Evolutionary conservation across 2,329 filamentous ascomycete species (phyloP).

Genomic region (Drechslerella stenobrocha): DNA sequence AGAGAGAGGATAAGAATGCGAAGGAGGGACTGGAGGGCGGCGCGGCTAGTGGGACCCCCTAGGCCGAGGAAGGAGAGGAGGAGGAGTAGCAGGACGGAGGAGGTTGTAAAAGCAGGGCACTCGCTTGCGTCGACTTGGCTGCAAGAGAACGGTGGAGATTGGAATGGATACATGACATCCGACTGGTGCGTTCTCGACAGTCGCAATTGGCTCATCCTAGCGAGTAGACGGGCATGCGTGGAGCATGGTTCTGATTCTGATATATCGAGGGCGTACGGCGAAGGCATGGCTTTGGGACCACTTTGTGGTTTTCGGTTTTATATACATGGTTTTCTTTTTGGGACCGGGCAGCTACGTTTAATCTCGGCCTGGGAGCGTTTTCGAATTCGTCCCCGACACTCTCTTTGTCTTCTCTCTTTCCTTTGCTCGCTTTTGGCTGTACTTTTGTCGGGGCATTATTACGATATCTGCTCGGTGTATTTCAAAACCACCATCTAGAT

Average conservation of each 20-base stretch:
- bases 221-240: neutral
- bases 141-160: neutral
- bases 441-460: too few species aligned
- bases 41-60: too few species aligned
- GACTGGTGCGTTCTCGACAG: slow-evolving; percentile 5
- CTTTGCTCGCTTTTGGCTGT: too few species aligned
- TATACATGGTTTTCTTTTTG: neutral
- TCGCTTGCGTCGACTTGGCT: slow-evolving; percentile 5
- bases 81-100: neutral
- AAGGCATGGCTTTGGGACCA: neutral
- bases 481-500: neutral
- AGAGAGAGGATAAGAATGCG: too few species aligned
- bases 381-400: too few species aligned
- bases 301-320: neutral
- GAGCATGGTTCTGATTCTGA: neutral
- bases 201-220: slow-evolving; percentile 1
- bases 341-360: slow-evolving; percentile 1
- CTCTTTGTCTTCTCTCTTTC: too few species aligned
- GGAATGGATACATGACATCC: slow-evolving; percentile 7
- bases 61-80: too few species aligned
- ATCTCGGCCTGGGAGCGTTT: too few species aligned
- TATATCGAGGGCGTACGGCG: too few species aligned
- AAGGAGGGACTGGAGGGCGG: too few species aligned
- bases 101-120: neutral
- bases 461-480: too few species aligned